Conservation (phyloP, 306 rosid genomes). For the Phaseolus lunatus region DNA sequence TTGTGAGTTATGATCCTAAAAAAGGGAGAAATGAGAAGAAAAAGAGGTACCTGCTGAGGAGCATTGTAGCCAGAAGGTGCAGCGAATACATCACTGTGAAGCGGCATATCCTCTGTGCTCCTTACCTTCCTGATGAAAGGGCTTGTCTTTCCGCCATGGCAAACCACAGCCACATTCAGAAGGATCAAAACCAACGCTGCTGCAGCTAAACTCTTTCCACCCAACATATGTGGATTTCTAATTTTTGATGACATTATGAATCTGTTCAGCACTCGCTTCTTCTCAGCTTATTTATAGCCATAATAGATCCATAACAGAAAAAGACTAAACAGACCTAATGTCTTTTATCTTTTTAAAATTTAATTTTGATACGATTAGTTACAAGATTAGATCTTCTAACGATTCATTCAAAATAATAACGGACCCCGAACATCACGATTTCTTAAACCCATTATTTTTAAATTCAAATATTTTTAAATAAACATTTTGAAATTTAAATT, state of each 20-base stretch:
- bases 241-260: neutral
- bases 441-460: too few relatives aligned
- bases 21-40: too few relatives aligned
- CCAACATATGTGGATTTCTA: neutral
- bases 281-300: neutral
- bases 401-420: too few relatives aligned
- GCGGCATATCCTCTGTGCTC: conserved; percentile 58
- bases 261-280: neutral
- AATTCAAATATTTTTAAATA: too few relatives aligned
- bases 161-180: conserved; percentile 41
- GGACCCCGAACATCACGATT: too few relatives aligned
- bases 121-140: conserved; percentile 44
- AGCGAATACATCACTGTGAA: conserved; percentile 66
- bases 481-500: too few relatives aligned
- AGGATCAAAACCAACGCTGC: conserved; percentile 30
- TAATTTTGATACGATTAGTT: too few relatives aligned
- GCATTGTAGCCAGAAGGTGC: conserved; percentile 68
- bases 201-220: neutral
- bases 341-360: too few relatives aligned
- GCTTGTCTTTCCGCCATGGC: conserved; percentile 64
- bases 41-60: conserved; percentile 60
- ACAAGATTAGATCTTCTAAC: too few relatives aligned
- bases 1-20: too few relatives aligned
- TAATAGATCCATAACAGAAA: too few relatives aligned
- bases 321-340: too few relatives aligned